Evolutionary conservation across 352 stramenopile genomes (phyloP), one percentile per base, ranked within the genome.

Genomic region (Phytophthora megakarya): DNA sequence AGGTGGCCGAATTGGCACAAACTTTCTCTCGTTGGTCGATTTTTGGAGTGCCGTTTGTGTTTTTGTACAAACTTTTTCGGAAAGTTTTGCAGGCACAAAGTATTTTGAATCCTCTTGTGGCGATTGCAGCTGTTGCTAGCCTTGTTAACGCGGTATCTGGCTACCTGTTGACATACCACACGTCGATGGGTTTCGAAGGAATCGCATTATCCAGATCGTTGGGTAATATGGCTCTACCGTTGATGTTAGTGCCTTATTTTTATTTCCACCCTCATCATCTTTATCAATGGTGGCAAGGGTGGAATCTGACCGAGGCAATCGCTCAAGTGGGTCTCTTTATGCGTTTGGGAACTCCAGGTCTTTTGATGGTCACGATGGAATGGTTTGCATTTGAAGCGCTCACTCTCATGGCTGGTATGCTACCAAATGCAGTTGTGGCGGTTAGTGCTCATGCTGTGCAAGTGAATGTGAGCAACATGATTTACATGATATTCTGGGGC

Each of bases 311-410:
- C 7, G 70, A 78, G 16, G 85, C 84, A 1, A 18, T 73, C 18
- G 21, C 61, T 23, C 75, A 90, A 52, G 72, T 91, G 3, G 35
- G 49, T 0, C 52, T 89, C 1, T 96, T 93, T 58, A 54, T 94
- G 0, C 59, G 61, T 2, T 66, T 96, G 6, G 87, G 87, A 1
- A 39, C 91, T 0, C 85, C 85, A 3, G 73, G 74, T 0, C 73
- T 85, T 56, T 45, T 90, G 9, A 84, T 93, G 72, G 55, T 93
- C 30, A 70, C 71, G 32, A 85, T 94, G 54, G 76, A 90, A 48
- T 96, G 85, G 87, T 85, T 73, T 67, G 83, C 86, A 12, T 95
- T 90, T 56, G 86, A 92, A 65, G 58, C 84, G n/a, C 53, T 95
- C 15, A 80, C 80, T 7, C 58, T 94, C 16, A 73, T 95, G 47